These are phyloP conservation scores for Blepharisma stoltei DNA, from an alignment of 73 alveolate species.

Conservation along the genomic window DNA sequence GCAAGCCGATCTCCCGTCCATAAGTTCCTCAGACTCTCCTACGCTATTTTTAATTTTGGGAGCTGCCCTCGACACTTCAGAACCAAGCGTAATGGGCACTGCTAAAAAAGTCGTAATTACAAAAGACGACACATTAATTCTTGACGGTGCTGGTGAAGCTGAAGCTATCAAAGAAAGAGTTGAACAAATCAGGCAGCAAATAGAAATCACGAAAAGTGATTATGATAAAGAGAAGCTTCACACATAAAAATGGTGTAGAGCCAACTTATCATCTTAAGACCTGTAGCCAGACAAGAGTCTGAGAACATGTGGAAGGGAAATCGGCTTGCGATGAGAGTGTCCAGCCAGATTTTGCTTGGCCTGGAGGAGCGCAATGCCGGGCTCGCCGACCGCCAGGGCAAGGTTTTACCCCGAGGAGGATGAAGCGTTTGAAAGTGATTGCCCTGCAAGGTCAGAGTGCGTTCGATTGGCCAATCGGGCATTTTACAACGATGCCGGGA, in stretches of 20 bases:
- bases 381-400: too few species aligned
- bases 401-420: too few species aligned
- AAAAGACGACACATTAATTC: constrained; percentile 92
- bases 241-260: neutral
- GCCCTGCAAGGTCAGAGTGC: too few species aligned
- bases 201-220: neutral
- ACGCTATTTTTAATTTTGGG: too few species aligned
- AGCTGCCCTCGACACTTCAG: constrained; percentile 66
- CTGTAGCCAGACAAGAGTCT: constrained; percentile 1
- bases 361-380: too few species aligned
- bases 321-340: constrained; percentile 3
- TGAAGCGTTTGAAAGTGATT: too few species aligned
- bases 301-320: neutral
- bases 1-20: too few species aligned
- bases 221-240: constrained; percentile 72
- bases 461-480: too few species aligned
- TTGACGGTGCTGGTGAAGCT: constrained; percentile 91
- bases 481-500: too few species aligned
- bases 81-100: constrained; percentile 73
- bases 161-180: constrained; percentile 75
- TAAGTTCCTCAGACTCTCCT: too few species aligned
- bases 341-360: too few species aligned
- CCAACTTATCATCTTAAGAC: neutral
- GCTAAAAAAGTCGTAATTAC: constrained; percentile 81
- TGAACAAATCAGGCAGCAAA: constrained; percentile 57